Conservation (phyloP, 805 yeast genomes). For the Cyberlindnera bimundalis region DNA sequence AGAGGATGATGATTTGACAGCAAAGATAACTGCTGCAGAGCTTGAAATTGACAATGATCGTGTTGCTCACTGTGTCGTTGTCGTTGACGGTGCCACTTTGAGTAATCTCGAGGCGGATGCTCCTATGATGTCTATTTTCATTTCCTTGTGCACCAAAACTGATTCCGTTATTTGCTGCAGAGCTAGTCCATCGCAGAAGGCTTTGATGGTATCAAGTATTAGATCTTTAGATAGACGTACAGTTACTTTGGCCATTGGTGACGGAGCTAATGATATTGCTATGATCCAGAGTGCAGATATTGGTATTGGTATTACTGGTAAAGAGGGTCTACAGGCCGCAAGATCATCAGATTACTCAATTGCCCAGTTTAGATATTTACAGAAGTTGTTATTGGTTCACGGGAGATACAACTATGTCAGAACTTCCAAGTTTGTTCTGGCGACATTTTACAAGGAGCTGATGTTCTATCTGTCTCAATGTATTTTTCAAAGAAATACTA, state of each 20-base stretch:
- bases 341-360: slow-evolving; percentile 91
- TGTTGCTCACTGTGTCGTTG: slow-evolving; percentile 93
- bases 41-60: slow-evolving; percentile 67
- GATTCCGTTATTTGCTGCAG: slow-evolving; percentile 94
- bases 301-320: slow-evolving; percentile 96
- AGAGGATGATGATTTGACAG: slow-evolving; percentile 56
- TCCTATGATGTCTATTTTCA: slow-evolving; percentile 66
- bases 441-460: slow-evolving; percentile 93
- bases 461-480: slow-evolving; percentile 87
- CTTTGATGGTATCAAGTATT: slow-evolving; percentile 80
- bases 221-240: slow-evolving; percentile 61
- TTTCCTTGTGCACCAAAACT: slow-evolving; percentile 80
- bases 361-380: slow-evolving; percentile 85
- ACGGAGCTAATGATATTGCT: slow-evolving; percentile 98
- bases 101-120: slow-evolving; percentile 68
- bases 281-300: slow-evolving; percentile 99
- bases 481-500: slow-evolving; percentile 77
- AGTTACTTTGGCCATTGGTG: slow-evolving; percentile 95
- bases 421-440: slow-evolving; percentile 84
- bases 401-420: slow-evolving; percentile 95
- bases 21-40: slow-evolving; percentile 70
- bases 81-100: slow-evolving; percentile 90
- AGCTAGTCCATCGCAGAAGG: slow-evolving; percentile 96
- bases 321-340: slow-evolving; percentile 96
- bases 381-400: slow-evolving; percentile 84